Evolutionary conservation across 2,329 filamentous ascomycete species (phyloP), one percentile per base, ranked within the genome.

Genomic region (Aspergillus sp.): DNA sequence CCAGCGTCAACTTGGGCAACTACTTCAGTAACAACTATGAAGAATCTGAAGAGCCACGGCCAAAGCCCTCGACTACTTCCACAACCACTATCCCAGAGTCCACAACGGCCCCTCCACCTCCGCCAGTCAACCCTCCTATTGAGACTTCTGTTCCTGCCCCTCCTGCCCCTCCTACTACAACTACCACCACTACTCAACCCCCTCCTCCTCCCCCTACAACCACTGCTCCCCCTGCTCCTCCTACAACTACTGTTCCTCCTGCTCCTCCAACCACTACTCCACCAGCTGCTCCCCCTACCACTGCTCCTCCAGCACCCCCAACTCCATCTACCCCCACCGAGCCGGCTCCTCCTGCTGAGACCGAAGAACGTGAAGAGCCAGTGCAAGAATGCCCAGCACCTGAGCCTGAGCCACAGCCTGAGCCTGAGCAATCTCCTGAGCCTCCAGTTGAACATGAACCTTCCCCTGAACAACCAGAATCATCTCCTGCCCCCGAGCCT

Each of bases 1-100:
- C 71, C 27, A 62, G 48, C 19, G 61, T 70, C 23, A 60, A 62
- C 54, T 60, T 62, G 30, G 66, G 67, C 15, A 64, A 58, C 27
- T 67, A 62, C 38, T 63, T 57, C 38, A 62, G 69, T 48, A 52
- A 48, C 13, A 50, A 59, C 48, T 62, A 67, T 52, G 61, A 66
- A 27, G 54, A 62, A 25, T 64, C 41, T 60, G 62, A 60, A 32
- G 61, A 68, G 60, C 56, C 60, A 7, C 54, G 60, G 21, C 55
- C 32, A 30, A 17, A 38, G 8, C 54, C 41, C 21, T 39, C 17
- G 41, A 30, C 50, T 21, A 50, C 47, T 25, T 17, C n/a, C 15
- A 30, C 27, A 10, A 30, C 47, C n/a, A 17, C 7, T 3, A 15
- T 27, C 27, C 47, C 44, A 17, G 23, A 49, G 25, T 30, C 47